phyloP scores from a whole-genome alignment of 75 land plant species.

The Cupressus sempervirens region DNA sequence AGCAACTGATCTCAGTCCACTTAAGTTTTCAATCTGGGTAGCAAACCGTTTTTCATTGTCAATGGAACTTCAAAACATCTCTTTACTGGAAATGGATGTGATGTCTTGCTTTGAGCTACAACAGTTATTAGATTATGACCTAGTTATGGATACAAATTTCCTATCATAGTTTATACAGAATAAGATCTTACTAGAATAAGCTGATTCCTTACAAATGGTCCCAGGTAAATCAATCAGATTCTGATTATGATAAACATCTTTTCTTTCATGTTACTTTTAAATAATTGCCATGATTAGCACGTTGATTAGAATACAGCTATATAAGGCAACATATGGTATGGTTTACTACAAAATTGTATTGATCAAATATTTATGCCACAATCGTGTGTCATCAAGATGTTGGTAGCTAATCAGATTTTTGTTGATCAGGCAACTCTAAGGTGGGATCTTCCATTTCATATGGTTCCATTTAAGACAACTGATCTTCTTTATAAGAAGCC shows the following conservation, averaged over 20 bases:
- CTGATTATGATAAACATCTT: not conserved
- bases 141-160: not conserved
- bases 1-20: not conserved
- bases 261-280: not conserved
- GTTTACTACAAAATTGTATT: not conserved
- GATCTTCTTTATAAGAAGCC: constrained; percentile 54
- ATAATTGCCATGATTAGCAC: not conserved
- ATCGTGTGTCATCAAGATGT: not conserved
- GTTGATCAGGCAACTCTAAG: constrained; percentile 46
- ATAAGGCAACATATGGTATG: not conserved
- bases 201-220: not conserved
- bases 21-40: not conserved
- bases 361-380: not conserved
- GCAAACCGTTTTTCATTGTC: not conserved
- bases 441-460: constrained; percentile 62
- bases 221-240: too few species aligned
- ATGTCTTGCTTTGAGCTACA: not conserved
- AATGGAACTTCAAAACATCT: not conserved
- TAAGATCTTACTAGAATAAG: not conserved
- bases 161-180: too few species aligned
- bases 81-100: not conserved
- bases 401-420: not conserved
- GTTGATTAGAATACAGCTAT: not conserved
- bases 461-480: constrained; percentile 57
- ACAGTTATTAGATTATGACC: not conserved